phyloP scores from a whole-genome alignment of 768 basidiomycete genomes.

The Mycena maculata region DNA sequence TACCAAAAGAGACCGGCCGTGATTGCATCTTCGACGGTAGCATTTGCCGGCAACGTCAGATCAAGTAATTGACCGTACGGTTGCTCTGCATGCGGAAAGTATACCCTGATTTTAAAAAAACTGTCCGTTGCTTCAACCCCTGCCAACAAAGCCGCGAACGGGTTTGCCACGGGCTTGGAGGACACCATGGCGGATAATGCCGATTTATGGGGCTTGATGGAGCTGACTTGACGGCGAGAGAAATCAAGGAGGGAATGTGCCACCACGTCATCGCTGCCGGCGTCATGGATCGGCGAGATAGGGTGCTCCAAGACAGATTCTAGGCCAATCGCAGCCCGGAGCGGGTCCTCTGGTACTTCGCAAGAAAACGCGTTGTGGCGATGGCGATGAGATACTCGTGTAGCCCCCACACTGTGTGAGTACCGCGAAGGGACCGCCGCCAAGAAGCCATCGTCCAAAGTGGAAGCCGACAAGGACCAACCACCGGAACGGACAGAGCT shows the following conservation, averaged over 20 bases:
- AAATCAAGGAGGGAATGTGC: conserved; percentile 41
- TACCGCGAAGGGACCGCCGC: background rate
- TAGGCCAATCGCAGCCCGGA: conserved; percentile 20
- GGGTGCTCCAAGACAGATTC: conserved; percentile 22
- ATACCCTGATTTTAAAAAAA: conserved; percentile 55
- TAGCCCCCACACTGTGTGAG: background rate
- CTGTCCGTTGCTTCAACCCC: background rate
- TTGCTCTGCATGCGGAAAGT: conserved; percentile 70
- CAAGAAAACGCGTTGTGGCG: background rate
- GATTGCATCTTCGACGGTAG: conserved; percentile 80
- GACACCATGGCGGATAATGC: conserved; percentile 67
- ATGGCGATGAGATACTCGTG: background rate
- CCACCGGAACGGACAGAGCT: background rate
- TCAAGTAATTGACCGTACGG: conserved; percentile 57
- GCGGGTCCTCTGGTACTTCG: conserved; percentile 25
- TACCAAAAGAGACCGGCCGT: conserved; percentile 76
- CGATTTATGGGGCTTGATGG: conserved; percentile 48
- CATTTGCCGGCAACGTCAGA: conserved; percentile 68
- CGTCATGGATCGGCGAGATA: background rate
- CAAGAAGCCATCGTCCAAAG: conserved; percentile 1
- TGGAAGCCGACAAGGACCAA: conserved; percentile 15
- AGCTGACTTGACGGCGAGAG: conserved; percentile 48
- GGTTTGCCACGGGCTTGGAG: conserved; percentile 60
- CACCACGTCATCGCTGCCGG: background rate
- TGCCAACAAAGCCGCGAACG: conserved; percentile 51